Base-by-base conservation (phyloP, 208 protist genomes). In the Trypanosoma vivax region DNA sequence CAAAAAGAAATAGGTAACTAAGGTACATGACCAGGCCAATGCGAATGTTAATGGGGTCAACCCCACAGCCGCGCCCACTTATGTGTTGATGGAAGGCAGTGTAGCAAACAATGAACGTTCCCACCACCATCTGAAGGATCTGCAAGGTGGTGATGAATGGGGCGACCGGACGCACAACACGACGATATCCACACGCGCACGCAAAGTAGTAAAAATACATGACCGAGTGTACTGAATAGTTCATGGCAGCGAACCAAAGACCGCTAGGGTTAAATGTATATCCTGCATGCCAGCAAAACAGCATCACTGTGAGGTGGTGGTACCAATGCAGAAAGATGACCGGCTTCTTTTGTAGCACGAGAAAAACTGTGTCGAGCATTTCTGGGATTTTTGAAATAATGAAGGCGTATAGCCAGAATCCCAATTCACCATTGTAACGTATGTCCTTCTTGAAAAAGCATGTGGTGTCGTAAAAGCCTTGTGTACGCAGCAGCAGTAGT, bases 201-300 rank as follows among this genome's bases (percentile, higher is more conserved):
- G 94, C 33, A 37, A 89, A 85, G 66, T 96, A 98, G 71, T 97
- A 98, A 2, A 77, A 65, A 70, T 98, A 98, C 93, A 97, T 97
- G 67, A 97, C 66, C 7, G 81, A 74, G 76, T 97, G 95, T 28
- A 97, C 91, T n/a, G 50, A 65, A 70, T 93, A 92, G 69, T 98
- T 98, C 88, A 97, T 95, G 13, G 73, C 65, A 10, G 81, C 79
- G 45, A 96, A 98, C 54, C 76, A 70, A 14, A 94, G 45, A 5
- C 90, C 88, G 50, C 66, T 57, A 11, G 61, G 54, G 25, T 85
- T 87, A 0, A 49, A 40, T 9, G 40, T 24, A 4, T 64, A 40
- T 34, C 78, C 91, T 0, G 85, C 76, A 55, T 92, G 76, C 91
- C 88, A 97, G 74, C 89, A 96, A 72, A 90, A 97, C 16, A 96